phyloP scores from a whole-genome alignment of 495 filamentous ascomycete genomes.

The Hypoxylon rickii region DNA sequence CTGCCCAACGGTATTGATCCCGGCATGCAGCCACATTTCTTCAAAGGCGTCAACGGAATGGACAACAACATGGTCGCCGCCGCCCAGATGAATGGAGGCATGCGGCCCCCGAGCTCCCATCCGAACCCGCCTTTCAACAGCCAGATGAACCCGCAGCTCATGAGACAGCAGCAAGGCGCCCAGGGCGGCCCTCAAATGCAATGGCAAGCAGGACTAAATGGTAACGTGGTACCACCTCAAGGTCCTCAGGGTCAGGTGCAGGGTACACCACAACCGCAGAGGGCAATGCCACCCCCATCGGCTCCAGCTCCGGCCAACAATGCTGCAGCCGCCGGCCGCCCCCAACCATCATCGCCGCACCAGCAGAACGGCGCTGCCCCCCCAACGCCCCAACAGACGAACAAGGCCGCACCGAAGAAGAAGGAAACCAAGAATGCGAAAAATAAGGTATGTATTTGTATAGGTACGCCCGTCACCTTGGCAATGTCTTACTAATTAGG shows the following conservation, averaged over 20 bases:
- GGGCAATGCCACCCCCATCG: conserved; percentile 88
- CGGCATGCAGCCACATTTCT: conserved; percentile 64
- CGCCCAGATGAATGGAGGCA: conserved; percentile 66
- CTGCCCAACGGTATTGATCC: conserved; percentile 69
- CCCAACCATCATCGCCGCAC: conserved; percentile 79
- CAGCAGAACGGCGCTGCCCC: conserved; percentile 74
- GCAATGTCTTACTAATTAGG: conserved; percentile 34
- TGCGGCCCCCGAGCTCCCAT: conserved; percentile 88
- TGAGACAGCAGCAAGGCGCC: conserved; percentile 44
- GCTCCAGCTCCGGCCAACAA: conserved; percentile 66
- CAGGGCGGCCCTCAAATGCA: conserved; percentile 47
- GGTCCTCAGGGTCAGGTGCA: conserved; percentile 64
- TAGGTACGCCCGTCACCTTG: not conserved
- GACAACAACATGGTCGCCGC: conserved; percentile 58
- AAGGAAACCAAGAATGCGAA: conserved; percentile 71
- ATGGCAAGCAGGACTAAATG: conserved; percentile 68
- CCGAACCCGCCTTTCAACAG: conserved; percentile 65
- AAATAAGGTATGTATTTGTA: conserved; percentile 70
- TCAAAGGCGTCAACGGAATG: conserved; percentile 56
- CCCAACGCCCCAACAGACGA: conserved; percentile 79
- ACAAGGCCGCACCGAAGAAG: conserved; percentile 85
- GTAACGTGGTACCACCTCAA: conserved; percentile 65
- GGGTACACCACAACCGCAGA: conserved; percentile 78
- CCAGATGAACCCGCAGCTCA: conserved; percentile 64
- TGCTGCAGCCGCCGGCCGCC: conserved; percentile 55